These are phyloP conservation scores for Teunomyces aglyptinius DNA, from an alignment of 805 yeast species.

Conservation along the genomic window DNA sequence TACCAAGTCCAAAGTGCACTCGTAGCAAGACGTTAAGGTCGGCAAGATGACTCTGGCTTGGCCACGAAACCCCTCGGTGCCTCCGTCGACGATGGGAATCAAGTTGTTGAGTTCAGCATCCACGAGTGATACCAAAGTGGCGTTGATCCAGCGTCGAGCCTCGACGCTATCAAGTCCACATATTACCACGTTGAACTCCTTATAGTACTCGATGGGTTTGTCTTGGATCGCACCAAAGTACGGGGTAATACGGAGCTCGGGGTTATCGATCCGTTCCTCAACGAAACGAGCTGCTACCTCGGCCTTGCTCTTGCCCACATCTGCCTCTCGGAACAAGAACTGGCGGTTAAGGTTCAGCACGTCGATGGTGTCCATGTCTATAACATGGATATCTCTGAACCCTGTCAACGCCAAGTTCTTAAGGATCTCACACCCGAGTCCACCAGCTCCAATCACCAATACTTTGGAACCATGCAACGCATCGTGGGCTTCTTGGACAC, in stretches of 20 bases:
- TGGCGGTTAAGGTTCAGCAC: conserved; percentile 75
- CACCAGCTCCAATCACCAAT: conserved; percentile 74
- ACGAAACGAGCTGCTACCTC: conserved; percentile 62
- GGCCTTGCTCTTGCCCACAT: conserved; percentile 68
- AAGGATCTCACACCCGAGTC: conserved; percentile 77
- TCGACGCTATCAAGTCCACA: conserved; percentile 89
- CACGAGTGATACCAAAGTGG: conserved; percentile 60
- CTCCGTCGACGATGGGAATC: conserved; percentile 78
- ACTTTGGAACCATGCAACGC: conserved; percentile 24
- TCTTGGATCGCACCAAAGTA: conserved; percentile 62
- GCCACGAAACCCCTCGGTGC: conserved; percentile 92
- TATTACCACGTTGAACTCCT: conserved; percentile 66
- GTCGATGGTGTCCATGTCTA: conserved; percentile 84
- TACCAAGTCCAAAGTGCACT: conserved; percentile 79
- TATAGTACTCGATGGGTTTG: conserved; percentile 59
- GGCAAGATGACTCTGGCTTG: conserved; percentile 88
- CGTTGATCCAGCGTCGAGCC: conserved; percentile 89
- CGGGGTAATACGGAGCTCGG: conserved; percentile 47
- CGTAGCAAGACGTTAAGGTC: conserved; percentile 84
- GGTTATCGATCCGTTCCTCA: conserved; percentile 40
- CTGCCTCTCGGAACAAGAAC: conserved; percentile 59
- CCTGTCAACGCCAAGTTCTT: conserved; percentile 73
- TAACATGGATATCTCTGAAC: conserved; percentile 59
- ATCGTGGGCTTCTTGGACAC: conserved; percentile 16
- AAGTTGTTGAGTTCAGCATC: conserved; percentile 38